Evolutionary conservation across 805 yeast species (phyloP), one percentile per base, ranked within the genome.

Genomic region (Yamadazyma sp.): DNA sequence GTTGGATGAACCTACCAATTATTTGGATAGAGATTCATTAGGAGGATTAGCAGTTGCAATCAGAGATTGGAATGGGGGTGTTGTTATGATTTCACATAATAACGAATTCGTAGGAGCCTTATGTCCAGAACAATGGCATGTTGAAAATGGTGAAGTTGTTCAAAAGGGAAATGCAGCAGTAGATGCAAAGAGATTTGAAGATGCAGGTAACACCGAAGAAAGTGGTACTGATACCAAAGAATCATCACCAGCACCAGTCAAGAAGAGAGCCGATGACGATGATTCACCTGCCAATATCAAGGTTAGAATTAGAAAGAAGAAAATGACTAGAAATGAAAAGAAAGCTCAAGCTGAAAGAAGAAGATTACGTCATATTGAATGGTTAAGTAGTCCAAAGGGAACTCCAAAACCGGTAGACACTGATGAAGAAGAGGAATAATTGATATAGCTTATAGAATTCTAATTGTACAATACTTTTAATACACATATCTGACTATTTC

Each of bases 61-160:
- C 56, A 82, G 97, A 65, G 97, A 91, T 60, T 91, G 98, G 98
- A 65, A 78, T 44, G 98, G 98, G 58, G 98, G 97, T 69, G 98
- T 91, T 43, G 94, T 91, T 40, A 86, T 91, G 95, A 91, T 91
- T 66, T 89, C 98, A 45, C 98, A 91, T 71, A 91, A 91, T 71
- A 82, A 82, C 54, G 98, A 91, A 65, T 91, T 91, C 49, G 96
- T 89, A 28, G 95, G 97, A 36, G 98, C 98, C 5, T 68, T 91
- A 52, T 89, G 98, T 62, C 98, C 98, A 24, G 98, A 91, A 69
- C 97, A 89, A 65, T 91, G 98, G 98, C 78, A 84, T 50, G 95
- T 91, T 38, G 95, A 87, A 60, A 84, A 89, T 54, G 98, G 98
- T 60, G 75, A 75, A 40, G 80, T 91, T 69, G 84, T 85, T 17